These are phyloP conservation scores for Brassica juncea DNA, from an alignment of 345 rosid genomes.

Conservation along the genomic window DNA sequence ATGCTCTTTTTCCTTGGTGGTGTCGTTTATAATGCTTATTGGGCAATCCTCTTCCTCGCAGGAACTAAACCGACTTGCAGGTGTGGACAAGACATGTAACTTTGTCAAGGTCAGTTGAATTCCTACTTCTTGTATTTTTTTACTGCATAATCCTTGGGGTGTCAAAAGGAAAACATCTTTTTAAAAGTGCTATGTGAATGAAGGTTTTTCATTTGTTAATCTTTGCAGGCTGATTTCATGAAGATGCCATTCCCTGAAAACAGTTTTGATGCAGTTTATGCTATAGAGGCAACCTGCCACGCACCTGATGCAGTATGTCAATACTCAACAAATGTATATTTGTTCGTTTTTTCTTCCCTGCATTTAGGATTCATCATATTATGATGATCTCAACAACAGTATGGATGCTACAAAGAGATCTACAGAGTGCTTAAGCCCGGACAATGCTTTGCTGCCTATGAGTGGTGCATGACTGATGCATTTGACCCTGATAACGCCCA, in stretches of 20 bases:
- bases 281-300: conserved; percentile 99
- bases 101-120: conserved; percentile 74
- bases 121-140: not conserved
- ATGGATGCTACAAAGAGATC: conserved; percentile 95
- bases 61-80: conserved; percentile 79
- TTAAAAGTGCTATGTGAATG: not conserved
- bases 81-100: conserved; percentile 84
- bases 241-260: conserved; percentile 94
- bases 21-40: not conserved
- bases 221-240: conserved; percentile 94
- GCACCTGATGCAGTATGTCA: conserved; percentile 96
- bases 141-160: not conserved
- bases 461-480: conserved; percentile 97
- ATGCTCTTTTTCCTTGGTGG: not conserved
- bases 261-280: conserved; percentile 88
- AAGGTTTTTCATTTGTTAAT: conserved; percentile 21
- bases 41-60: conserved; percentile 24
- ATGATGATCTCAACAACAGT: conserved; percentile 40
- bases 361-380: not conserved
- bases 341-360: conserved; percentile 21
- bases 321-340: conserved; percentile 4
- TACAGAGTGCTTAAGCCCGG: conserved; percentile 95
- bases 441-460: conserved; percentile 85
- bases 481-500: conserved; percentile 71
- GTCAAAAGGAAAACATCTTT: not conserved